phyloP scores from a whole-genome alignment of 345 rosid genomes.

The Schrenkiella parvula region DNA sequence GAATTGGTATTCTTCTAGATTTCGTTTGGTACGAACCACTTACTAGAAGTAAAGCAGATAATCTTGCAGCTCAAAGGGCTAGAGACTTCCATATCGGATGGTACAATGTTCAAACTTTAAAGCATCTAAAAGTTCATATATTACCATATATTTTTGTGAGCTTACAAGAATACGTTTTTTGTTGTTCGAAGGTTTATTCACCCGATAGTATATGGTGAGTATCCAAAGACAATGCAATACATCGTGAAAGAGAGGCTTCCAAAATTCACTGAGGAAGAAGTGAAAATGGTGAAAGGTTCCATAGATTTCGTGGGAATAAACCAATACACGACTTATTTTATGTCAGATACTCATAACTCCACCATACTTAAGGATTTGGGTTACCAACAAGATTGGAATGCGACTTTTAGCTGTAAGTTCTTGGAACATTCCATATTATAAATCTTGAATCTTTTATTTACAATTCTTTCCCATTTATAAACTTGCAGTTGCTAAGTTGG shows the following conservation, averaged over 20 bases:
- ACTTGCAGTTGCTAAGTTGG: slow-evolving; percentile 55
- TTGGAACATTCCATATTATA: not conserved
- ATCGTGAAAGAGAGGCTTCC: slow-evolving; percentile 82
- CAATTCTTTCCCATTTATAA: not conserved
- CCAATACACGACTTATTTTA: slow-evolving; percentile 83
- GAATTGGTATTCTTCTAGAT: slow-evolving; percentile 82
- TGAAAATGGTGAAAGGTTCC: slow-evolving; percentile 85
- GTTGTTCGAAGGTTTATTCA: slow-evolving; percentile 65
- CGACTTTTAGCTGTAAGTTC: slow-evolving; percentile 66
- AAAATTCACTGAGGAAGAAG: slow-evolving; percentile 68
- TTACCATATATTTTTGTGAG: not conserved
- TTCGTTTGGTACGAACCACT: slow-evolving; percentile 98
- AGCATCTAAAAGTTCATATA: not conserved
- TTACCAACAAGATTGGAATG: slow-evolving; percentile 94
- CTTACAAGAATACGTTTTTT: not conserved
- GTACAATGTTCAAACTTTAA: slow-evolving; percentile 34
- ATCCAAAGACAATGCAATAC: slow-evolving; percentile 79
- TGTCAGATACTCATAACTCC: slow-evolving; percentile 47
- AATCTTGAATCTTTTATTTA: not conserved
- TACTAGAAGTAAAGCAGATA: slow-evolving; percentile 78
- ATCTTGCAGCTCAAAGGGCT: slow-evolving; percentile 90
- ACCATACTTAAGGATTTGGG: slow-evolving; percentile 51
- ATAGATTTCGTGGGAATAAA: slow-evolving; percentile 88
- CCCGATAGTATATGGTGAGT: slow-evolving; percentile 87
- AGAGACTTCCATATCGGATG: slow-evolving; percentile 96